Conservation (phyloP, 176 grass and related monocot genomes). For the Luzula sylvatica region DNA sequence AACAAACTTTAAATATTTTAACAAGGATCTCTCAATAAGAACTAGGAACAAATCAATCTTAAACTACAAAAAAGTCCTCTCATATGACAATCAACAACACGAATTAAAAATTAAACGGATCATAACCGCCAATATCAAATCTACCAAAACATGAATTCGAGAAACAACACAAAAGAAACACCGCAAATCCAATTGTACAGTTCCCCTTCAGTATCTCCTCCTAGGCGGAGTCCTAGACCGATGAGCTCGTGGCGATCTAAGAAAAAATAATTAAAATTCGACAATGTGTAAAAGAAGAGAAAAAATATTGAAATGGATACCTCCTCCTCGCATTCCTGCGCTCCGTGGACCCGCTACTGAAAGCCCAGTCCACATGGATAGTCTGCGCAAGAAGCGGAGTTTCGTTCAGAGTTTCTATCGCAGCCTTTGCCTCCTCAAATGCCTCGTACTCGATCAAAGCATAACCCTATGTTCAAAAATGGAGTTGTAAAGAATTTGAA, state of each 20-base stretch:
- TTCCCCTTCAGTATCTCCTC: conserved; percentile 36
- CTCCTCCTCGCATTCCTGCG: conserved; percentile 10
- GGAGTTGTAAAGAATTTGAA: too few relatives aligned
- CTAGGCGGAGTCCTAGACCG: conserved; percentile 45
- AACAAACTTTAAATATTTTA: too few relatives aligned
- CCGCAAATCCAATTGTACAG: too few relatives aligned
- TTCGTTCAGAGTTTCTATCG: conserved; percentile 6
- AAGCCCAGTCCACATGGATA: conserved; percentile 17
- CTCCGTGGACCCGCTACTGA: conserved; percentile 10
- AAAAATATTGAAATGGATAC: too few relatives aligned
- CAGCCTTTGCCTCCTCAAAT: conserved; percentile 12
- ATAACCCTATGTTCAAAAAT: not conserved
- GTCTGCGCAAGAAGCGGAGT: not conserved
- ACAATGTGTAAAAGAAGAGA: not conserved
- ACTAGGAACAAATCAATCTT: too few relatives aligned
- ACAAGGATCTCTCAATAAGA: too few relatives aligned
- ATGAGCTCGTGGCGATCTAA: conserved; percentile 33
- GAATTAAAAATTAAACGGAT: too few relatives aligned
- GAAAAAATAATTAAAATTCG: conserved; percentile 4
- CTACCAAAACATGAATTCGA: too few relatives aligned
- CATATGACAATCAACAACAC: too few relatives aligned
- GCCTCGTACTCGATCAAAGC: conserved; percentile 12
- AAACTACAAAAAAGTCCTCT: too few relatives aligned
- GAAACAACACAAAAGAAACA: too few relatives aligned
- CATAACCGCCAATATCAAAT: too few relatives aligned